These are phyloP conservation scores for Saccharomycopsis fibuligera DNA, from an alignment of 805 yeast species.

Conservation along the genomic window DNA sequence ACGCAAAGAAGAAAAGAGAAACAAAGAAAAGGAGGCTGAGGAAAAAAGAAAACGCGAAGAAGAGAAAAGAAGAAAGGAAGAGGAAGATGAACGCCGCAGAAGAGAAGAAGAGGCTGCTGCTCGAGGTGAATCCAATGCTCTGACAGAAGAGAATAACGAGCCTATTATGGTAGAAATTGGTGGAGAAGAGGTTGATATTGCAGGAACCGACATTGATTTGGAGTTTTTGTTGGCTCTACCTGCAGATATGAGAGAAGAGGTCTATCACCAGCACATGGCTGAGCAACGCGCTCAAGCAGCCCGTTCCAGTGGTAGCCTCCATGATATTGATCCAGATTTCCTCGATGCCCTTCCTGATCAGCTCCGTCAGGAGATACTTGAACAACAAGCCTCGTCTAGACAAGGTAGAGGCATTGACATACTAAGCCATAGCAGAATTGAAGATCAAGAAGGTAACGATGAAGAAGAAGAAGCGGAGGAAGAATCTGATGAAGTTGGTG, in stretches of 20 bases:
- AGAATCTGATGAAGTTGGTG: conserved; percentile 22
- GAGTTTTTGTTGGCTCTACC: conserved; percentile 86
- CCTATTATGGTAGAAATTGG: conserved; percentile 71
- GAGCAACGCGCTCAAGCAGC: conserved; percentile 23
- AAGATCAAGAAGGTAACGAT: conserved; percentile 20
- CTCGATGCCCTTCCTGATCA: conserved; percentile 70
- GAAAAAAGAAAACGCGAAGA: conserved; percentile 25
- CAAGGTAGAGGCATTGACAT: conserved; percentile 19
- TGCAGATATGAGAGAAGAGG: conserved; percentile 89
- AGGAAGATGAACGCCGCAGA: conserved; percentile 26
- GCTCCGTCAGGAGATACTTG: conserved; percentile 55
- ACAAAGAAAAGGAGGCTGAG: conserved; percentile 27
- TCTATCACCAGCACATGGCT: conserved; percentile 61
- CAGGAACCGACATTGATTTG: conserved; percentile 89
- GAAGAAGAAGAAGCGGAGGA: conserved; percentile 25
- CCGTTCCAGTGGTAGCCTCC: conserved; percentile 36
- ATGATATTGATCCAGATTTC: conserved; percentile 76
- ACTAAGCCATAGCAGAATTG: too few species aligned
- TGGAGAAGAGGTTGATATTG: conserved; percentile 72
- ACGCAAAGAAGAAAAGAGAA: conserved; percentile 23
- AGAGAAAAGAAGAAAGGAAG: conserved; percentile 27
- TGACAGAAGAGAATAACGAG: conserved; percentile 26
- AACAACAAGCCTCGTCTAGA: conserved; percentile 42
- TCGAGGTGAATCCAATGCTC: conserved; percentile 2
- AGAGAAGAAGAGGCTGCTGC: conserved; percentile 22